Base-by-base conservation (phyloP, 352 stramenopile genomes). In the Achlya hypogyna region DNA sequence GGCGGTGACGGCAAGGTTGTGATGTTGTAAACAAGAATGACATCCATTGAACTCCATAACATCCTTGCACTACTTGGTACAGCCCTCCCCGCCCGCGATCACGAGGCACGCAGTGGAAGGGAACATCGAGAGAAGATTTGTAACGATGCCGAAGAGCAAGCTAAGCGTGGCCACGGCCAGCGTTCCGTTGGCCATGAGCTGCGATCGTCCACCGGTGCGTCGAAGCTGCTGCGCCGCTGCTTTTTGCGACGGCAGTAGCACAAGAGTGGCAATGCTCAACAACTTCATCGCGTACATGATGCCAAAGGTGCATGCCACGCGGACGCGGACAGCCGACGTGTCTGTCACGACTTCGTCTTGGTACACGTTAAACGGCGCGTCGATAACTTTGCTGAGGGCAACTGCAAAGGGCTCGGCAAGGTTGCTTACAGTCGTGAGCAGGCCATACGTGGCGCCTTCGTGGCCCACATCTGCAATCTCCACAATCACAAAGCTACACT, bases 361-460 rank as follows among this genome's bases (percentile, higher is more conserved):
- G 43, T 78, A 87, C 1, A 81, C 73, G 42, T 87, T 77, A 20
- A 90, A 87, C 52, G 74, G 74, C 14, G 77, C 72, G 45, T 79
- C 79, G 25, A 90, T 75, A n/a, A 77, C 79, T 51, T 88, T 79
- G 20, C 79, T 85, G n/a, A 88, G 68, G 47, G 80, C 82, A 18
- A 42, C 71, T 16, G 73, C 71, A 43, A 78, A 75, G 16, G 73
- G 73, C 18, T 58, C 69, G 0, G 69, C 69, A 28, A 78, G 45
- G 10, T 67, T 76, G 5, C 53, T 68, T 2, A 72, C 69, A 1
- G 73, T 72, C 14, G 71, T 75, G 45, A 76, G 71, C 4, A 78
- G 65, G 10, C 73, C 73, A 51, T 76, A 78, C 34, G 75, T 68
- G 5, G 73, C 70, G 22, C 69, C 73, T 53, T 78, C 73, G 51